Base-by-base conservation (phyloP, 106 monocot genomes). In the Narthecium ossifragum region DNA sequence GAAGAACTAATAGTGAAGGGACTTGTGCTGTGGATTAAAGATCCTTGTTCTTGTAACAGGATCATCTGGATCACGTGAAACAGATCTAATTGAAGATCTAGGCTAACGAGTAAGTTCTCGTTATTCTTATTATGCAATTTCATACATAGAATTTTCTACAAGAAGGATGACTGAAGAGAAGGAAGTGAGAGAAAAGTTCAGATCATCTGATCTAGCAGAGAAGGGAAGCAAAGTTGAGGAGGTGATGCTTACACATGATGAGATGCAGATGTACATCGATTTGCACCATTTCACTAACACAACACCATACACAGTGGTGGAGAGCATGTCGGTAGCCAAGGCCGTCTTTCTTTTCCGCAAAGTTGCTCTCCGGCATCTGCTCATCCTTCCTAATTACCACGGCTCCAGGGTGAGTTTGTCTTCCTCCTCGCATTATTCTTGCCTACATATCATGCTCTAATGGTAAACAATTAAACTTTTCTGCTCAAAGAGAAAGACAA, bases 271-370 rank as follows among this genome's bases (percentile, higher is more conserved):
- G 82, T 87, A 73, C 62, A 65, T 87, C 2, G 87, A 87, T 60
- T 49, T 87, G 47, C 78, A 76, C 14, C 82, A 75, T 9, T 82
- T 87, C 36, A 70, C 79, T 17, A 90, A 90, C 45, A 70, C 78
- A 11, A 85, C 90, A 27, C 90, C 90, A 1, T 90, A 85, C 55
- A 91, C 90, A 13, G 90, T 74, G 10, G 85, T 91, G 21, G 90
- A 91, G 60, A 85, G 66, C 25, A 91, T 85, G 85, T 91, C 90
- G 0, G 64, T 79, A 24, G 85, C 90, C 2, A 85, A 91, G 73
- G 90, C 90, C 15, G 63, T 79, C 43, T 72, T 82, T 18, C 85
- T 91, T 23, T 91, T 91, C 39, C 68, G 82, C 5, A 46, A 74
- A 24, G 59, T 64, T 36, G 83, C 65, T 21, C 78, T 65, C 5